Evolutionary conservation across 805 yeast species (phyloP), one percentile per base, ranked within the genome.

Genomic region (Blastobotrys robertii): DNA sequence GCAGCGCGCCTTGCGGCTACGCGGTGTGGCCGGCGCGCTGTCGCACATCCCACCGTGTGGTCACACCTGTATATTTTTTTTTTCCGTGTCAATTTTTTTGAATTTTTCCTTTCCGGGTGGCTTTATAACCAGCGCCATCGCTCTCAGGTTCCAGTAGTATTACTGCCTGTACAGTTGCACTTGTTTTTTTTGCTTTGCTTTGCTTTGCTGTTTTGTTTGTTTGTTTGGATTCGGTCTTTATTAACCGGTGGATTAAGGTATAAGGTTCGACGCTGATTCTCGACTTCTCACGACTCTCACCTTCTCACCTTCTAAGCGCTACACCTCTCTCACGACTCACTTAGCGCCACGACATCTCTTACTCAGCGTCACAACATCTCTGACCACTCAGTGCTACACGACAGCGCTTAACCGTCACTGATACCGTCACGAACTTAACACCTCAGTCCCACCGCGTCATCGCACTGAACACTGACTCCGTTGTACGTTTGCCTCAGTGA

Each of bases 131-230:
- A 31, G 34, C 34, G 34, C 14, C 14, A 7, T n/a, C 34, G 34
- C 14, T 12, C 34, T 4, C 14, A 31, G 34, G 14, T 31, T 31
- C 34, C 14, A 31, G 13, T 31, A n/a, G 14, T 13, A 31, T n/a
- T 13, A 31, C 34, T 13, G 6, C 14, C 13, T n/a, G 34, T 19
- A 19, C 25, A 35, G 10, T 38, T 42, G n/a, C 10, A 9, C 32
- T 15, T 28, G 15, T 43, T 16, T 35, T 4, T 34, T 33, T 19
- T 16, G 12, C 12, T 34, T 22, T 31, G 29, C 29, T 28, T 45
- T 34, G 41, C 37, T 32, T 38, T 16, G 25, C 28, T 36, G 33
- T 37, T 45, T 38, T 33, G 19, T 37, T 34, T 34, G 19, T 34
- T 28, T 15, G n/a, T 28, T n/a, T 19, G 14, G 33, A 30, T 19